Conservation (phyloP, 257 asterid species). For the Nicotiana attenuata region DNA sequence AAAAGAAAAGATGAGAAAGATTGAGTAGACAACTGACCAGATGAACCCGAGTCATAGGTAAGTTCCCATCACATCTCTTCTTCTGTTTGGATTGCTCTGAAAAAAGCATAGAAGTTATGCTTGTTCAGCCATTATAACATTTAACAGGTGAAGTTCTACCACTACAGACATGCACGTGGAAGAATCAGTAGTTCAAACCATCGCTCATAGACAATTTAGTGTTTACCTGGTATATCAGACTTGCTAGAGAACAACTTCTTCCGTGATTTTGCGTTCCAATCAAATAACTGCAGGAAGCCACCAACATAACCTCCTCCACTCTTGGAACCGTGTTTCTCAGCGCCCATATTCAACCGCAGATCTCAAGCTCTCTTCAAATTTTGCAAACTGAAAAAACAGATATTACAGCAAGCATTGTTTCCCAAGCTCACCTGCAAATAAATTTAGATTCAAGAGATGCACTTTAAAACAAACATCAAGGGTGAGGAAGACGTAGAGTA, state of each 20-base stretch:
- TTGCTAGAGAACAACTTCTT: conserved; percentile 78
- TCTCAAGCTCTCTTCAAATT: conserved; percentile 13
- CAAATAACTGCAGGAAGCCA: conserved; percentile 82
- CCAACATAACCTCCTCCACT: conserved; percentile 70
- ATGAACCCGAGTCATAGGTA: conserved; percentile 52
- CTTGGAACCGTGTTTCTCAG: conserved; percentile 59
- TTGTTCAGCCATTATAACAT: neutral
- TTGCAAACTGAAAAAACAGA: conserved; percentile 8
- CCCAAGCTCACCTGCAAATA: conserved; percentile 1
- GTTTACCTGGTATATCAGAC: conserved; percentile 58
- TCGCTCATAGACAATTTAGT: neutral
- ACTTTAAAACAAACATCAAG: neutral
- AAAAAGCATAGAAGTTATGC: conserved; percentile 12
- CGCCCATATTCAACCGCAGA: conserved; percentile 42
- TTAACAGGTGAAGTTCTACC: neutral
- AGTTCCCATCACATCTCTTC: conserved; percentile 62
- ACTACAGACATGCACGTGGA: neutral
- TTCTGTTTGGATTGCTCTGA: conserved; percentile 81
- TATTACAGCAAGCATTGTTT: neutral
- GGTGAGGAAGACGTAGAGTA: neutral
- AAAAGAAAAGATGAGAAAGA: neutral
- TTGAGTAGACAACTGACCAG: conserved; percentile 32
- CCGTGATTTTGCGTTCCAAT: conserved; percentile 87
- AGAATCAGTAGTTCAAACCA: neutral
- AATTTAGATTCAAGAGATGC: neutral